Percentiles rank a stretch among this genome's conserved stretches.
Conservation (phyloP, 2,329 filamentous ascomycete species). For the Clarireedia homoeocarpa region DNA sequence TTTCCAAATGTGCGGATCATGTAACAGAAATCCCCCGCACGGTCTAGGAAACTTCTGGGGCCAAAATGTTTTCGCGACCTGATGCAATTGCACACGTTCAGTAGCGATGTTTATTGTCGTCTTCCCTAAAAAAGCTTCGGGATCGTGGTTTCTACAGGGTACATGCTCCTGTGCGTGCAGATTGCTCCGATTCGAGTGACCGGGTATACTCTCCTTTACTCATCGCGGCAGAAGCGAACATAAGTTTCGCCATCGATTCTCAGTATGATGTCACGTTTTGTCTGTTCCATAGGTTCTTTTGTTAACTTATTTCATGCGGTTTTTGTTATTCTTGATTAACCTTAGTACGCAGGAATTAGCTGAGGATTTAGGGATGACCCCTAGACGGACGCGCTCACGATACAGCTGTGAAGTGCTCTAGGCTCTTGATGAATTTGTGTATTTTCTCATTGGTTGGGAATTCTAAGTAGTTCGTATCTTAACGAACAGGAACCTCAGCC, state of each 20-base stretch:
- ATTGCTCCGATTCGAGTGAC: no score
- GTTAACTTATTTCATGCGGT: background rate
- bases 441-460: background rate
- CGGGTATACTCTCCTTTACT: no score
- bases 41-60: background rate
- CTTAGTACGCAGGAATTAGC: background rate
- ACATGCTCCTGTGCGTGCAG: no score
- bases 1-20: conserved; percentile 4
- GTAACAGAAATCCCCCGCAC: conserved; percentile 3
- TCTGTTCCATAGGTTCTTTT: no score
- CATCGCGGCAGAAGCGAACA: no score
- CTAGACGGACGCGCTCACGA: background rate
- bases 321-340: background rate
- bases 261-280: no score
- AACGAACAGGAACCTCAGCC: conserved; percentile 23
- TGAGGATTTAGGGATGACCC: background rate
- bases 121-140: no score
- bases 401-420: background rate
- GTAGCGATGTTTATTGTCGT: no score
- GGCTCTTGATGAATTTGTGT: background rate
- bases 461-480: background rate
- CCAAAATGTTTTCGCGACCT: background rate
- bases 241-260: no score
- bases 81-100: background rate
- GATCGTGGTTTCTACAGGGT: no score